These are phyloP conservation scores for Aschersonia sp. DNA, from an alignment of 2,329 filamentous ascomycete species.

Conservation along the genomic window DNA sequence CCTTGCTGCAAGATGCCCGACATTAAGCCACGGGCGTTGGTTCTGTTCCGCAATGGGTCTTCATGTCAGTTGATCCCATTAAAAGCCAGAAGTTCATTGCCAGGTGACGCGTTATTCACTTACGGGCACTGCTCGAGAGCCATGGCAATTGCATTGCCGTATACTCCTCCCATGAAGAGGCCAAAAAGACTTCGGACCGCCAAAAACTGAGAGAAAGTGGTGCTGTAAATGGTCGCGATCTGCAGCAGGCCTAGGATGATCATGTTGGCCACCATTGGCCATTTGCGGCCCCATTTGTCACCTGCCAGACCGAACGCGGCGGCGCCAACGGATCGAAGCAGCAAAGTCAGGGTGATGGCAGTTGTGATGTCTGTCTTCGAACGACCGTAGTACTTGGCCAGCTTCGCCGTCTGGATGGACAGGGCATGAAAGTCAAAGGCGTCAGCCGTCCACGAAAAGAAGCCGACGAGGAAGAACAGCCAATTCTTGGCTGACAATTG, in stretches of 20 bases:
- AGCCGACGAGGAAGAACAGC: constrained; percentile 63
- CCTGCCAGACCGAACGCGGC: constrained; percentile 62
- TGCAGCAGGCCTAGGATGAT: constrained; percentile 52
- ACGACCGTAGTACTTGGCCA: constrained; percentile 35
- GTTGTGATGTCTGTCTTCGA: constrained; percentile 55
- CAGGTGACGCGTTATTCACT: constrained; percentile 14
- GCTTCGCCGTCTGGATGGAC: constrained; percentile 62
- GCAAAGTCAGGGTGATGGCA: constrained; percentile 60
- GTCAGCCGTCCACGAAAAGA: constrained; percentile 65
- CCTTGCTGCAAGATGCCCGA: constrained; percentile 73
- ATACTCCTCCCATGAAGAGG: constrained; percentile 69
- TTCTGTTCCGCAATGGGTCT: constrained; percentile 14
- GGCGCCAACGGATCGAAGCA: constrained; percentile 62
- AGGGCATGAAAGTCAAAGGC: constrained; percentile 76
- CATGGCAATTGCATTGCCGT: constrained; percentile 67
- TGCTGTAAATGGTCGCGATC: constrained; percentile 63
- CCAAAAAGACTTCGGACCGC: constrained; percentile 61
- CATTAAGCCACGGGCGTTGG: constrained; percentile 62
- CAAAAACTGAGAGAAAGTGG: constrained; percentile 60
- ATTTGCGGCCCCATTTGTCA: constrained; percentile 70
- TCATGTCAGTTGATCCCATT: neutral
- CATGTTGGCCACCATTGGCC: constrained; percentile 74
- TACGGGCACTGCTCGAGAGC: constrained; percentile 59
- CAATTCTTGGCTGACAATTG: constrained; percentile 52
- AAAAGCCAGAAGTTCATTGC: neutral